A percentile compares a stretch with the other conserved stretches of the same genome.
Conservation (phyloP, 345 rosid species). For the Jatropha curcas region DNA sequence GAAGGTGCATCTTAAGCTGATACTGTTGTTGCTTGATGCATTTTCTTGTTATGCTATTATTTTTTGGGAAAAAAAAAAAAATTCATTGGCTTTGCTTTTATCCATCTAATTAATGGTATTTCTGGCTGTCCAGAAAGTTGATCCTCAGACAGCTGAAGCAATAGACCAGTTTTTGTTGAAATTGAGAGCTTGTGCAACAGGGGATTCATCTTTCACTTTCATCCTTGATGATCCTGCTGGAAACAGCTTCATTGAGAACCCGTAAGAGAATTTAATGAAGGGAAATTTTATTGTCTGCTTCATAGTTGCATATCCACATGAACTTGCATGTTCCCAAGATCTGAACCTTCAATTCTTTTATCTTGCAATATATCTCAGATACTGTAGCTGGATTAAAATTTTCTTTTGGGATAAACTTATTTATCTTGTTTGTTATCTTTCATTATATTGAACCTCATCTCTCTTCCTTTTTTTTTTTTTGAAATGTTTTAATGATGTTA, state of each 20-base stretch:
- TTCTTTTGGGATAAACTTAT: slow-evolving; percentile 3
- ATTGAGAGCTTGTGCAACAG: slow-evolving; percentile 77
- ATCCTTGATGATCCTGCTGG: slow-evolving; percentile 93
- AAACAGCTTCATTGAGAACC: slow-evolving; percentile 94
- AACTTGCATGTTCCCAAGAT: not conserved
- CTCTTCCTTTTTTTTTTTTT: not conserved
- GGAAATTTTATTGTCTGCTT: not conserved
- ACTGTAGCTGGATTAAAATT: not conserved
- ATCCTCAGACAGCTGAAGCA: slow-evolving; percentile 86
- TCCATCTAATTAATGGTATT: not conserved
- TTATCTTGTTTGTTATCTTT: not conserved
- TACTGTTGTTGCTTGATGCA: not conserved
- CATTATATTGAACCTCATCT: not conserved
- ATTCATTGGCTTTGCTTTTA: too few relatives aligned
- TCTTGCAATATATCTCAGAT: not conserved
- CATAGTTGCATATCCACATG: not conserved
- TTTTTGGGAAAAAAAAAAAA: too few relatives aligned
- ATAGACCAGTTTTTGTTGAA: slow-evolving; percentile 76
- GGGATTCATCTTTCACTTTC: slow-evolving; percentile 62
- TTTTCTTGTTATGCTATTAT: slow-evolving; percentile 4
- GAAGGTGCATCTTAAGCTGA: slow-evolving; percentile 45
- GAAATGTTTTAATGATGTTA: not conserved
- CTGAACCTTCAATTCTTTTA: slow-evolving; percentile 6
- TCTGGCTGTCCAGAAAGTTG: slow-evolving; percentile 61
- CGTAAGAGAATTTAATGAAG: slow-evolving; percentile 47